Percentiles rank a stretch among this genome's conserved stretches.
Evolutionary conservation across 768 basidiomycete genomes (phyloP).

Genomic region (Sporobolomyces phaffii): DNA sequence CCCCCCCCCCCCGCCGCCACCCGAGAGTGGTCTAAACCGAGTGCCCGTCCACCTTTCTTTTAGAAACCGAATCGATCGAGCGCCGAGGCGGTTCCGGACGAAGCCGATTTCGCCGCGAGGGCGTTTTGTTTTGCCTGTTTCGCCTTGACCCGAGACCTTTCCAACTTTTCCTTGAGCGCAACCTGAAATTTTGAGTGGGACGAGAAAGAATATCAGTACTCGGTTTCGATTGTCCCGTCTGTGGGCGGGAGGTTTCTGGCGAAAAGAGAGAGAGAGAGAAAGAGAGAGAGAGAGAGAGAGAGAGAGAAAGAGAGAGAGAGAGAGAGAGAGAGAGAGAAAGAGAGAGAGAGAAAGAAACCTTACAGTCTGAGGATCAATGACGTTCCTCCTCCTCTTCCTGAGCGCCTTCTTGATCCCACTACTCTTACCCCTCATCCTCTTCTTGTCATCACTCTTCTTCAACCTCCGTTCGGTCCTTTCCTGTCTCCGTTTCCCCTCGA

Average conservation of each 20-base stretch:
- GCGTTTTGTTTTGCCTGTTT: slow-evolving; percentile 35
- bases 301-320: too few species aligned
- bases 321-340: background rate
- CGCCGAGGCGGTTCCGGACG: slow-evolving; percentile 45
- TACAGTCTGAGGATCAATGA: slow-evolving; percentile 68
- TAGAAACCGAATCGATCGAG: slow-evolving; percentile 48
- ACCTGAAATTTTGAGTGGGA: slow-evolving; percentile 33
- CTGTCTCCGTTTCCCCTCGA: slow-evolving; percentile 38
- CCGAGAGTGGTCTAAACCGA: too few species aligned
- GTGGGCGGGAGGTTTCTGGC: too few species aligned
- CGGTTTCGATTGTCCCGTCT: too few species aligned
- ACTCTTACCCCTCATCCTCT: slow-evolving; percentile 77
- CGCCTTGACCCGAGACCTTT: slow-evolving; percentile 46
- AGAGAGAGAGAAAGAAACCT: slow-evolving; percentile 32
- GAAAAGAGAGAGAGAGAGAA: too few species aligned
- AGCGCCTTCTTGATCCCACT: slow-evolving; percentile 63
- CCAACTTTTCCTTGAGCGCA: slow-evolving; percentile 62
- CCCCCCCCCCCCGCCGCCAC: too few species aligned
- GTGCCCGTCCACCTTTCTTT: too few species aligned
- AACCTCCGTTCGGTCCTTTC: slow-evolving; percentile 21
- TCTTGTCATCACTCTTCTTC: slow-evolving; percentile 54
- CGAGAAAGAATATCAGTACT: background rate
- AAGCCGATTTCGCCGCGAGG: slow-evolving; percentile 22
- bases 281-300: too few species aligned
- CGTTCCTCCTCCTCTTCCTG: slow-evolving; percentile 88